Evolutionary conservation across 257 asterid genomes (phyloP), one percentile per base, ranked within the genome.

Genomic region (Salvia rosmarinus): DNA sequence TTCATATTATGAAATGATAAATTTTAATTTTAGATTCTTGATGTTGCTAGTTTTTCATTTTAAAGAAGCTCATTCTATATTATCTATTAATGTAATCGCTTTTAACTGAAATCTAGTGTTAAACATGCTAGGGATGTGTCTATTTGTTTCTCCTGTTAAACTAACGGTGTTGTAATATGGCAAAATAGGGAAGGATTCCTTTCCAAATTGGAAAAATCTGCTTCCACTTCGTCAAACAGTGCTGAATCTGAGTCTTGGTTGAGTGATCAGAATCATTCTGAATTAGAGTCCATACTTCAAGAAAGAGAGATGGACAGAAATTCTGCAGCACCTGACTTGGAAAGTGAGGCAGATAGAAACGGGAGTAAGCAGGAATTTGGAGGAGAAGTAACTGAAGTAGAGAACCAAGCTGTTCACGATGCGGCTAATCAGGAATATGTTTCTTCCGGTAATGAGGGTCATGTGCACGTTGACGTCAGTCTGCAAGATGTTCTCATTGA

Each of bases 141-240:
- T 52, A 23, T 21, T 58, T 57, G 21, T 44, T 9, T 47, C 30
- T 35, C 23, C 46, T 9, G 9, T 37, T 49, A 35, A 42, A 43
- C 39, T 65, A 20, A 39, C 54, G 35, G 60, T 43, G 25, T 34
- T 59, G 23, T 49, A 30, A 23, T 72, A 39, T 72, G 64, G 21
- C 67, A 64, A 71, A 71, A 52, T 86, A 93, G 98, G 86, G 98
- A 93, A 79, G 98, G 88, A 28, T 89, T 90, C 69, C 81, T 88
- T 69, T 93, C 95, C 74, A 89, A 87, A 82, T 64, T 85, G 82
- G 94, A 78, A 55, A 77, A 59, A 67, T 79, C 82, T 67, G 77
- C 81, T 56, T 73, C 80, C 37, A 66, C 82, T 67, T 84, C 86
- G 30, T 70, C 63, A 32, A 69, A 80, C 71, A 75, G 46, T 75